Evolutionary conservation across 768 basidiomycete species (phyloP), one percentile per base, ranked within the genome.

Genomic region (Suillus hirtellus): DNA sequence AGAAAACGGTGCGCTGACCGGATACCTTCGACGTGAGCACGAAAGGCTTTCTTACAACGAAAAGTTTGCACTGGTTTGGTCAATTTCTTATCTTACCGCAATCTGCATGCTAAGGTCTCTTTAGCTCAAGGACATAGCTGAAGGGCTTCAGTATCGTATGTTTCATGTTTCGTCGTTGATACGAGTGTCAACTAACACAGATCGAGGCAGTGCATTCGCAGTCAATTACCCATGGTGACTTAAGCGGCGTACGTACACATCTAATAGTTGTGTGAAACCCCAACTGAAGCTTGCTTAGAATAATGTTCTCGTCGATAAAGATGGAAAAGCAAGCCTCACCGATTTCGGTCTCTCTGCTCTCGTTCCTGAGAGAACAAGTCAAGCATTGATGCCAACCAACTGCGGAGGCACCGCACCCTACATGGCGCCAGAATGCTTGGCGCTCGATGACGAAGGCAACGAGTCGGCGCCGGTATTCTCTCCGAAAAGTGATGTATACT

Each of bases 181-280:
- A 7, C 3, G 11, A 12, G 11, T 10, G 17, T 19, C 3, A 31
- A 8, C 35, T 58, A 5, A 35, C 31, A 4, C 21, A 17, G 11
- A 43, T 3, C 35, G 9, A 1, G 35, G 9, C 21, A 71, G 72
- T 72, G 38, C 72, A 74, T 64, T 71, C 62, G 0, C 42, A 53
- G 2, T 31, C 15, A 17, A 63, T 73, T 19, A 64, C 73, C 1
- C 73, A 75, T 4, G 73, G 72, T 2, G 73, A 75, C 35, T 60
- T 71, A 11, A 67, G 66, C n/a, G 70, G 82, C 1, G 72, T 74
- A 60, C 37, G 73, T 49, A 9, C 21, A 37, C 21, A 21, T 55
- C 4, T n/a, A 37, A 14, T 10, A 9, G 2, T 31, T 3, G 1
- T 21, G 14, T 34, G 11, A 2, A 46, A 4, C 14, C 27, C 9